Evolutionary conservation across 139 green algal genomes (phyloP).

Genomic region (Tetraselmis chui): DNA sequence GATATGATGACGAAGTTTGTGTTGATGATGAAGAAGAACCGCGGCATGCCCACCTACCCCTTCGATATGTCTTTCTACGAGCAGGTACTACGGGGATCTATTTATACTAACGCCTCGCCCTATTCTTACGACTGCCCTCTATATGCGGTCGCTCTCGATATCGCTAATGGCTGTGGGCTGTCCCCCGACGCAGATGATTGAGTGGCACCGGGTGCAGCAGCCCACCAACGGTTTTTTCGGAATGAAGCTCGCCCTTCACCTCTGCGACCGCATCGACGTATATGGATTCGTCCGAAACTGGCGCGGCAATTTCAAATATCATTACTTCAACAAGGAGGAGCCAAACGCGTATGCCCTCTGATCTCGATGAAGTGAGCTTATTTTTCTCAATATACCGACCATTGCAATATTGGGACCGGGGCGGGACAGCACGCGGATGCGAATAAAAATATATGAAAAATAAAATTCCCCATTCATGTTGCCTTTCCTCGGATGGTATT

Average conservation of each 20-base stretch:
- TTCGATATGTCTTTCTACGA: slow-evolving; percentile 11
- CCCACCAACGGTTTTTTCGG: slow-evolving; percentile 26
- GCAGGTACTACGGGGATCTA: background rate
- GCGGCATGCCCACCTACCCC: slow-evolving; percentile 2
- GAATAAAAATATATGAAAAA: no score
- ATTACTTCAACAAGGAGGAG: slow-evolving; percentile 26
- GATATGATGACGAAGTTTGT: slow-evolving; percentile 8
- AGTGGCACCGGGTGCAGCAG: slow-evolving; percentile 15
- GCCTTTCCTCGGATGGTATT: no score
- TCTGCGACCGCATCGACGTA: slow-evolving; percentile 17
- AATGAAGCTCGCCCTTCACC: slow-evolving; percentile 12
- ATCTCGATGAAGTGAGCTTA: no score
- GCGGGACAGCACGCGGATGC: no score
- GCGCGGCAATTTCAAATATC: slow-evolving; percentile 16
- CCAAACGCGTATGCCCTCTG: slow-evolving; percentile 4
- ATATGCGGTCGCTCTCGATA: no score
- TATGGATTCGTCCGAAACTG: slow-evolving; percentile 22
- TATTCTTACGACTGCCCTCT: no score
- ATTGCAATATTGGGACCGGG: no score
- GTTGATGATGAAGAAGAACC: background rate
- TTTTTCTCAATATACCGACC: no score
- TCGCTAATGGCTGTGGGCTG: background rate
- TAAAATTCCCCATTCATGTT: no score
- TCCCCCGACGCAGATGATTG: slow-evolving; percentile 6
- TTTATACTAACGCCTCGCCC: background rate